A percentile compares a stretch with the other conserved stretches of the same genome.
phyloP scores from a whole-genome alignment of 2,329 filamentous ascomycete species.

The Paracamarosporium sp. region DNA sequence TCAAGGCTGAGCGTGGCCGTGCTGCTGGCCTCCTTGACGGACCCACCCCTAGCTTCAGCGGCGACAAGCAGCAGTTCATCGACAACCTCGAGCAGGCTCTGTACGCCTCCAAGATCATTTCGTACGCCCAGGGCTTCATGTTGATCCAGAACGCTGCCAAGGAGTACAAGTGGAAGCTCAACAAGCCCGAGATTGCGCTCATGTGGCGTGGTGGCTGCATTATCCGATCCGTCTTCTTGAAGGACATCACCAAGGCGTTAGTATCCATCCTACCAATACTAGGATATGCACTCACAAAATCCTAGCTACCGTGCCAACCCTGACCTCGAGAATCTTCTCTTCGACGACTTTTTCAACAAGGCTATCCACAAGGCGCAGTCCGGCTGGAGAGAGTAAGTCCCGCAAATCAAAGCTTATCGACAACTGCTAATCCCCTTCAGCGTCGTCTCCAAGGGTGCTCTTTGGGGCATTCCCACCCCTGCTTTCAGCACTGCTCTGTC shows the following conservation, averaged over 20 bases:
- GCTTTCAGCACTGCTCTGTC: slow-evolving; percentile 96
- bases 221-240: slow-evolving; percentile 99
- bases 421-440: slow-evolving; percentile 58
- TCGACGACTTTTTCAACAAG: slow-evolving; percentile 99
- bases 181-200: slow-evolving; percentile 99
- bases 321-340: slow-evolving; percentile 96
- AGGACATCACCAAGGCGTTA: slow-evolving; percentile 92
- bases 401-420: not conserved
- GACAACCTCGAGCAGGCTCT: slow-evolving; percentile 98
- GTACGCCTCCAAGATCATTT: slow-evolving; percentile 99
- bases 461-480: slow-evolving; percentile 94
- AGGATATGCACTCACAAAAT: slow-evolving; percentile 12
- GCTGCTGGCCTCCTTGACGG: slow-evolving; percentile 81
- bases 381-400: slow-evolving; percentile 49
- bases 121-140: slow-evolving; percentile 99
- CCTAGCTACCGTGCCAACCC: slow-evolving; percentile 82
- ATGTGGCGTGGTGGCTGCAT: slow-evolving; percentile 99
- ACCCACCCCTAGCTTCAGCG: slow-evolving; percentile 80
- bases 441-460: slow-evolving; percentile 87
- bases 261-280: not conserved
- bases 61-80: slow-evolving; percentile 91
- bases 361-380: slow-evolving; percentile 94
- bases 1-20: slow-evolving; percentile 90
- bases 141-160: slow-evolving; percentile 97
- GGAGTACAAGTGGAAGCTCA: slow-evolving; percentile 97